A percentile compares a stretch with the other conserved stretches of the same genome.
Evolutionary conservation across 1,284 basidiomycete genomes (phyloP).

Genomic region (Austropuccinia psidii): DNA sequence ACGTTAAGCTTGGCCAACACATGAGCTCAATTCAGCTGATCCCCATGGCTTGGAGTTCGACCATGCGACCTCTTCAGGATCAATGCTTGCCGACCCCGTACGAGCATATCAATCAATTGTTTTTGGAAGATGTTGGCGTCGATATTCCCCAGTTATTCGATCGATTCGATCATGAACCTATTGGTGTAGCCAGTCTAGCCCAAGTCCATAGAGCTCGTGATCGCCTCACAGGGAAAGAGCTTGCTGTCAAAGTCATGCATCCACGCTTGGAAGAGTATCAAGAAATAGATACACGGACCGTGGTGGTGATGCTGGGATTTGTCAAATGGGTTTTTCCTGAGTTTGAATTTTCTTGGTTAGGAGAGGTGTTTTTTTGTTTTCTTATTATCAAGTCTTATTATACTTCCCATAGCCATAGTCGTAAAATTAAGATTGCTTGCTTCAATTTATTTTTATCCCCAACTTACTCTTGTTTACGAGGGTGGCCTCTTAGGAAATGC

Average conservation of each 20-base stretch:
- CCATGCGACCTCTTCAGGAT: constrained; percentile 62
- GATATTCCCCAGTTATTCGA: constrained; percentile 58
- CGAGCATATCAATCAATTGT: constrained; percentile 61
- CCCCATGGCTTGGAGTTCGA: constrained; percentile 63
- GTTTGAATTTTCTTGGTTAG: constrained; percentile 89
- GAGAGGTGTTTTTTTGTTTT: constrained; percentile 37
- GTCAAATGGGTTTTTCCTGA: constrained; percentile 74
- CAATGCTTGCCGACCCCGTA: constrained; percentile 67
- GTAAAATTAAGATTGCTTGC: not conserved
- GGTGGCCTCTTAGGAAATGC: constrained; percentile 89
- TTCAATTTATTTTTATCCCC: not conserved
- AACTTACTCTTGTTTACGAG: not conserved
- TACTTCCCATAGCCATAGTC: not conserved
- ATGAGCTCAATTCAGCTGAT: constrained; percentile 63
- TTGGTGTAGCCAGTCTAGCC: constrained; percentile 85
- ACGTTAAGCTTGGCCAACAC: constrained; percentile 65
- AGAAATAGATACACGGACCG: constrained; percentile 65
- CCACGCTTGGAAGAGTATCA: constrained; percentile 89
- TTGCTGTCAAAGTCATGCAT: constrained; percentile 98
- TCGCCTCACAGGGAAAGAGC: constrained; percentile 61
- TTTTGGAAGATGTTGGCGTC: constrained; percentile 63
- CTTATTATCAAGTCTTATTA: not conserved
- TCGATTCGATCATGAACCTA: constrained; percentile 77
- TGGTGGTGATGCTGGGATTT: constrained; percentile 55
- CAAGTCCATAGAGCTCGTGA: constrained; percentile 86